Conservation (phyloP, 805 yeast species). For the Zygoascus biomembranicola region DNA sequence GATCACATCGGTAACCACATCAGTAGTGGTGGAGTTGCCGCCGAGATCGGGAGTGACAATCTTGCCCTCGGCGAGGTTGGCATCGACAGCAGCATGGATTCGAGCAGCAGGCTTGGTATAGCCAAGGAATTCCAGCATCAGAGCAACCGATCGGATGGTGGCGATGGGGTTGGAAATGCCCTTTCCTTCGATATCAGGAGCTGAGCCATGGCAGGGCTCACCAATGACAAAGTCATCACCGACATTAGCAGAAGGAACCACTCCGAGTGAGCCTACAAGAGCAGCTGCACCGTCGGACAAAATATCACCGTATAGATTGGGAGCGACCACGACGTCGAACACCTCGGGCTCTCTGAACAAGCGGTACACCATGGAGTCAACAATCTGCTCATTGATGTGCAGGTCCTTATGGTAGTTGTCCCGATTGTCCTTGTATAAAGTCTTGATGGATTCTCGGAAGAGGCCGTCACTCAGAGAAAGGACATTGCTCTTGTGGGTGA, state of each 20-base stretch:
- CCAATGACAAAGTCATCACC: constrained; percentile 96
- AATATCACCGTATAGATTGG: constrained; percentile 96
- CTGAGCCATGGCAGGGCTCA: constrained; percentile 99
- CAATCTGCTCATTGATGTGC: constrained; percentile 87
- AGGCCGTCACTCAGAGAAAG: constrained; percentile 88
- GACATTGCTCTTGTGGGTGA: constrained; percentile 95
- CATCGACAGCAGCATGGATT: constrained; percentile 91
- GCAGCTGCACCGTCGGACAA: constrained; percentile 94
- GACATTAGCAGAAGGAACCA: constrained; percentile 96
- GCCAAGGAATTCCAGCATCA: constrained; percentile 96
- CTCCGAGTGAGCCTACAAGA: constrained; percentile 94
- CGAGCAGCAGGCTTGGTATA: constrained; percentile 81
- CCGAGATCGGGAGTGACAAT: constrained; percentile 93
- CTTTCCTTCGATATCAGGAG: constrained; percentile 96
- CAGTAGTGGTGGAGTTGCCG: constrained; percentile 77
- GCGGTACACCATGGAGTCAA: constrained; percentile 98
- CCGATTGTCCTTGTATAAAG: constrained; percentile 49
- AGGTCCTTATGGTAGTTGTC: constrained; percentile 48
- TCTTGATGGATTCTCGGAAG: constrained; percentile 79
- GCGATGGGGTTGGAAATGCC: constrained; percentile 92
- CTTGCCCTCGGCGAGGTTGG: constrained; percentile 71
- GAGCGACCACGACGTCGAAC: constrained; percentile 97
- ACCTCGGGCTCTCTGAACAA: constrained; percentile 97
- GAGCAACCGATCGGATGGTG: constrained; percentile 93
- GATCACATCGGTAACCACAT: constrained; percentile 79